Percentiles rank a stretch among this genome's conserved stretches.
These are phyloP conservation scores for Saitoella complicata DNA, from an alignment of 805 yeast genomes.

Conservation along the genomic window DNA sequence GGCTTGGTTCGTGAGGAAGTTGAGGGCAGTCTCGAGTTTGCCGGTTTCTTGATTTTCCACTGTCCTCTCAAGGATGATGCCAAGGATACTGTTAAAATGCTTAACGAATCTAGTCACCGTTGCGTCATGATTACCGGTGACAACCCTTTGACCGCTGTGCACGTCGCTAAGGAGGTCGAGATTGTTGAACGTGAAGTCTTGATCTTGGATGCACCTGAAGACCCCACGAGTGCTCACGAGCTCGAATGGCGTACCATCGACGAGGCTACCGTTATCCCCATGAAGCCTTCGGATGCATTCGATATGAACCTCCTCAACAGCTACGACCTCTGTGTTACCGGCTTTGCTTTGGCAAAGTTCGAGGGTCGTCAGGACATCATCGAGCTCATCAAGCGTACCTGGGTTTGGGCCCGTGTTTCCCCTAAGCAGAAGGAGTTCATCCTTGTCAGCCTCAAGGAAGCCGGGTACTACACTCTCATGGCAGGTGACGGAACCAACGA, in stretches of 20 bases:
- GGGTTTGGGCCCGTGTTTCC: conserved; percentile 97
- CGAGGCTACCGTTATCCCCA: conserved; percentile 56
- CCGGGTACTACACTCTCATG: conserved; percentile 90
- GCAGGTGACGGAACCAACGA: conserved; percentile 99
- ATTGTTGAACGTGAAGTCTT: conserved; percentile 73
- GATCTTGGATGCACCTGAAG: conserved; percentile 74
- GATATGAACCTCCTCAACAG: conserved; percentile 40
- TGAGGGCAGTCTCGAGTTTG: conserved; percentile 62
- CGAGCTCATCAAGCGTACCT: conserved; percentile 67
- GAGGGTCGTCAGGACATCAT: conserved; percentile 51
- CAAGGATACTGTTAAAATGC: conserved; percentile 72
- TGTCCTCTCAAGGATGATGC: conserved; percentile 95
- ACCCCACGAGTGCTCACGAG: conserved; percentile 38
- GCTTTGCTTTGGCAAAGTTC: conserved; percentile 64
- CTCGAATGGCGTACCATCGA: conserved; percentile 76
- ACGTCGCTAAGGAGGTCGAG: conserved; percentile 85
- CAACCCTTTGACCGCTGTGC: conserved; percentile 94
- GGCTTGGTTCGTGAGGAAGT: conserved; percentile 57
- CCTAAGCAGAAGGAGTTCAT: conserved; percentile 91
- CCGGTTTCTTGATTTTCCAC: conserved; percentile 90
- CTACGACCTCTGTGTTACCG: conserved; percentile 82
- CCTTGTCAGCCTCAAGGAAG: conserved; percentile 61
- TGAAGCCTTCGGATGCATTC: conserved; percentile 35
- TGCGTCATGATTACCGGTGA: conserved; percentile 97
- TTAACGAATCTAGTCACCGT: conserved; percentile 88